Evolutionary conservation across 306 rosid species (phyloP).

Genomic region (Neltuma alba): DNA sequence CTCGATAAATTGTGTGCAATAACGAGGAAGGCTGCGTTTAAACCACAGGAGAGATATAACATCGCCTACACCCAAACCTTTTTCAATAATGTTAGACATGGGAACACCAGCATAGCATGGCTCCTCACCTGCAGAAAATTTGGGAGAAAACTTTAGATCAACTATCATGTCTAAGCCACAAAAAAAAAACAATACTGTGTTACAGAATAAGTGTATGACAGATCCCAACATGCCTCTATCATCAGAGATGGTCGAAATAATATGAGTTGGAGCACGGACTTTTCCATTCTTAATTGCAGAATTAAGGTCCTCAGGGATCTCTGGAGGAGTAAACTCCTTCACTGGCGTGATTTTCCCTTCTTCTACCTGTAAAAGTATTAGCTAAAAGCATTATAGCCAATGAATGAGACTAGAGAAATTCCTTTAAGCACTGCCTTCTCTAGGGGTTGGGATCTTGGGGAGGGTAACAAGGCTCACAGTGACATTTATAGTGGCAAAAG

Average conservation of each 20-base stretch:
- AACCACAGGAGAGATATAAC: conserved; percentile 98
- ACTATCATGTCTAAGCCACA: conserved; percentile 24
- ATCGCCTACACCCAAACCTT: conserved; percentile 93
- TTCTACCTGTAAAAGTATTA: conserved; percentile 54
- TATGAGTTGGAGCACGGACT: conserved; percentile 98
- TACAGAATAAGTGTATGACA: conserved; percentile 5
- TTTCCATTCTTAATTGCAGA: conserved; percentile 91
- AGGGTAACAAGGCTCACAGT: conserved; percentile 18
- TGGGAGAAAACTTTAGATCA: conserved; percentile 37
- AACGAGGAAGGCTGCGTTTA: conserved; percentile 98
- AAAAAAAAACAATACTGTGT: conserved; percentile 6
- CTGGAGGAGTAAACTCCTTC: conserved; percentile 93
- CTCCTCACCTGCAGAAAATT: conserved; percentile 79
- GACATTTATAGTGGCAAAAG: conserved; percentile 19
- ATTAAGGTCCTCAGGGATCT: conserved; percentile 92
- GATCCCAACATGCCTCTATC: conserved; percentile 76
- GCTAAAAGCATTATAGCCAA: conserved; percentile 22
- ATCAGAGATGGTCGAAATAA: conserved; percentile 97
- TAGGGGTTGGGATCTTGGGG: neutral
- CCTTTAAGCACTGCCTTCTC: conserved; percentile 10
- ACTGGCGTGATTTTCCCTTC: conserved; percentile 73
- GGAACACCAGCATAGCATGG: conserved; percentile 99
- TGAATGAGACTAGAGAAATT: conserved; percentile 29
- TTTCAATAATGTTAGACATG: conserved; percentile 95
- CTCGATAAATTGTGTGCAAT: conserved; percentile 95